A percentile compares a stretch with the other conserved stretches of the same genome.
phyloP scores from a whole-genome alignment of 2,329 filamentous ascomycete genomes.

The Colletotrichum eremochloae region DNA sequence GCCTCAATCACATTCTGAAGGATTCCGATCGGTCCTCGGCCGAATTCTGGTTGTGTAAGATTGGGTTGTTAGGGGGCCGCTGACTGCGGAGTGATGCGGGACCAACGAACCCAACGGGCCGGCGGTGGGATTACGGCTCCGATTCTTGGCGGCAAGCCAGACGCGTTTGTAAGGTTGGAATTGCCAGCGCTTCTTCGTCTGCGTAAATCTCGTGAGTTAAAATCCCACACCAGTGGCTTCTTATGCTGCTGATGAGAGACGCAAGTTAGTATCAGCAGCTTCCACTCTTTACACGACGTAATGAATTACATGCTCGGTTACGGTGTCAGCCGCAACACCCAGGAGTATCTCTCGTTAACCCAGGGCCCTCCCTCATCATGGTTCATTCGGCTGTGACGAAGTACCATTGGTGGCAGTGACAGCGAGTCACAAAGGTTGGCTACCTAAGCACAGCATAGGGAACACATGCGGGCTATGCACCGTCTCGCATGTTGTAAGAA shows the following conservation, averaged over 20 bases:
- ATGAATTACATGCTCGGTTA: background rate
- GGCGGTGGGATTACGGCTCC: conserved; percentile 8
- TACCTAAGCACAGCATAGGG: background rate
- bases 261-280: too few relatives aligned
- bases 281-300: background rate
- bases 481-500: too few relatives aligned
- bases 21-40: background rate
- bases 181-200: background rate
- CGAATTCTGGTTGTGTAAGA: too few relatives aligned
- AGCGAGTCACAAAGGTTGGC: background rate
- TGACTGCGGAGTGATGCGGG: background rate
- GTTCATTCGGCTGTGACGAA: conserved; percentile 10
- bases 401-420: conserved; percentile 3
- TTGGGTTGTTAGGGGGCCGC: too few relatives aligned
- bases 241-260: background rate
- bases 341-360: background rate
- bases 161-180: background rate
- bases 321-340: background rate
- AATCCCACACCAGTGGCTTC: background rate
- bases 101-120: conserved; percentile 1
- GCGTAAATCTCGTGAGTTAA: background rate
- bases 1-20: conserved; percentile 2
- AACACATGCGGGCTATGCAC: background rate
- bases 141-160: background rate
- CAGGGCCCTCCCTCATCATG: background rate